A percentile compares a stretch with the other conserved stretches of the same genome.
Evolutionary conservation across 2,329 filamentous ascomycete genomes (phyloP).

Genomic region (Sordariomycetes sp.): DNA sequence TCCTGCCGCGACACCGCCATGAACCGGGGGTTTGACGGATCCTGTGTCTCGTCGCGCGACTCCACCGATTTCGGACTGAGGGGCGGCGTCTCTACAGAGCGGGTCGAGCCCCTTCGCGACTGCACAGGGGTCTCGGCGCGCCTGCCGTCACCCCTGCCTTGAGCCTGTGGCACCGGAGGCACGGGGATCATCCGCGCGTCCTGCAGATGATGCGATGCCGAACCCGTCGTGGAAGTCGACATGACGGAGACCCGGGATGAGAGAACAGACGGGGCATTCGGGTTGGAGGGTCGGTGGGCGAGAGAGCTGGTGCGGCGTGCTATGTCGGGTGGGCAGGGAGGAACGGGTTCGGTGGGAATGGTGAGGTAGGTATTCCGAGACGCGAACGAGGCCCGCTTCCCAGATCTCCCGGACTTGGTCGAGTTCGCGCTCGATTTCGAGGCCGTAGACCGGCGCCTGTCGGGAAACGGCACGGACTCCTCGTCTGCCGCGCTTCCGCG

Average conservation of each 20-base stretch:
- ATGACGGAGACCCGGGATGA: constrained; percentile 20
- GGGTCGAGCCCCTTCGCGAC: constrained; percentile 5
- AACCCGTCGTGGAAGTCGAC: constrained; percentile 19
- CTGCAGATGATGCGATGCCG: constrained; percentile 15
- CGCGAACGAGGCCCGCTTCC: constrained; percentile 27
- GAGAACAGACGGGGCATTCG: constrained; percentile 7
- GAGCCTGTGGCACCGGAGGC: constrained; percentile 19
- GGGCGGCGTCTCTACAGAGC: constrained; percentile 33
- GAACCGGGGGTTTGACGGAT: constrained; percentile 26
- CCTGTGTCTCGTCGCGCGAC: constrained; percentile 28
- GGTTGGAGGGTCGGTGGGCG: constrained; percentile 7
- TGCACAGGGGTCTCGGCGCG: constrained; percentile 1
- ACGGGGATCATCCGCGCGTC: constrained; percentile 26
- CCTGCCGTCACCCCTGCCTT: neutral
- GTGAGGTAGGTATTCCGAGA: constrained; percentile 29
- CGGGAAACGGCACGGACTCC: neutral
- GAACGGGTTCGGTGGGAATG: constrained; percentile 19
- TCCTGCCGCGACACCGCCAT: constrained; percentile 50
- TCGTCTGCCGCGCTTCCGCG: neutral
- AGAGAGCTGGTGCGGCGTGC: constrained; percentile 17
- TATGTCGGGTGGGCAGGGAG: neutral
- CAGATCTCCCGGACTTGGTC: constrained; percentile 13
- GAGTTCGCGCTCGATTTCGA: constrained; percentile 17
- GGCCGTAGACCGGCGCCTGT: neutral
- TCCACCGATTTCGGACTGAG: constrained; percentile 41